Percentiles rank a stretch among this genome's conserved stretches.
Conservation (phyloP, 805 yeast genomes). For the Candida hungchunana region DNA sequence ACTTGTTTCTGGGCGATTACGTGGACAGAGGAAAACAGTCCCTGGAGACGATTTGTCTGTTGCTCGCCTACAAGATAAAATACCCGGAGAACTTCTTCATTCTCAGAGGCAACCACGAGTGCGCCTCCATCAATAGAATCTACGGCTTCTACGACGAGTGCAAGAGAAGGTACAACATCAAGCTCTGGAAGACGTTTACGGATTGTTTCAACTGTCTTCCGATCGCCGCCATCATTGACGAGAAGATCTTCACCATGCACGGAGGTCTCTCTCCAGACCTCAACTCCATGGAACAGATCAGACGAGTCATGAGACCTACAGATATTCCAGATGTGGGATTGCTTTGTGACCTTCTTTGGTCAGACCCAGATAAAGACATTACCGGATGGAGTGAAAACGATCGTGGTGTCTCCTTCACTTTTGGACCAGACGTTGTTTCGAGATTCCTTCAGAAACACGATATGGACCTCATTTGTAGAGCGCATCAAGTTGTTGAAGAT, state of each 20-base stretch:
- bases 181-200: constrained; percentile 97
- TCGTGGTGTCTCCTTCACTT: constrained; percentile 98
- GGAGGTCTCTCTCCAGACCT: constrained; percentile 98
- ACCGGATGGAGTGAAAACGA: constrained; percentile 99
- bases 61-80: constrained; percentile 94
- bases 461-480: constrained; percentile 96
- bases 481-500: constrained; percentile 98
- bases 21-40: constrained; percentile 99
- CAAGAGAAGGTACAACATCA: constrained; percentile 95
- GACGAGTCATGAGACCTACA: constrained; percentile 98
- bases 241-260: constrained; percentile 97
- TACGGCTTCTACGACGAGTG: constrained; percentile 99
- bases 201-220: constrained; percentile 98
- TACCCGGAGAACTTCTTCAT: constrained; percentile 97
- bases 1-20: constrained; percentile 92
- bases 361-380: constrained; percentile 97
- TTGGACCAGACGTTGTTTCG: constrained; percentile 98
- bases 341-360: constrained; percentile 94
- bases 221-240: constrained; percentile 97
- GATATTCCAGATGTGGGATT: constrained; percentile 98
- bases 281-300: constrained; percentile 96
- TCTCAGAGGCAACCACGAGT: constrained; percentile 96
- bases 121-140: constrained; percentile 96
- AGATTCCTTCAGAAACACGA: constrained; percentile 95
- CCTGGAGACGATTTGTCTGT: constrained; percentile 88